Conservation (phyloP, 2,329 filamentous ascomycete species). For the Calonectria honghensis region DNA sequence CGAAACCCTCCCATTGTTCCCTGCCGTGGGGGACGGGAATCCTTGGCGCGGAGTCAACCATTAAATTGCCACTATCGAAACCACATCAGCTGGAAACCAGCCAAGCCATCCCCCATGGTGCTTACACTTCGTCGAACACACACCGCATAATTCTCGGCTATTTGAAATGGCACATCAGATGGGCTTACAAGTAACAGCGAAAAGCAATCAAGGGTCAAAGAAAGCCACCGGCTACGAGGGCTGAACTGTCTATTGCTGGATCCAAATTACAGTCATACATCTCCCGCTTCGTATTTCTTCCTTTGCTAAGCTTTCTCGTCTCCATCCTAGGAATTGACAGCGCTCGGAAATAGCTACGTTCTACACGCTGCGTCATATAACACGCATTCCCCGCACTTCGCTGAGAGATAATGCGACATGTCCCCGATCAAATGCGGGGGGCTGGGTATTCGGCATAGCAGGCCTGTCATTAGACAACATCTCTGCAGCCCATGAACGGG, state of each 20-base stretch:
- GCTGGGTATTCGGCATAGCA: not conserved
- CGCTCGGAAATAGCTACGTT: not conserved
- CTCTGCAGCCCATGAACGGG: not conserved
- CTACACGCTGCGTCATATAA: not conserved
- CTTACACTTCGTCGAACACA: not conserved
- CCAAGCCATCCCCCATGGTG: not conserved
- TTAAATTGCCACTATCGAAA: not conserved
- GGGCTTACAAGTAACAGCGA: not conserved
- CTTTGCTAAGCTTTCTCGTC: too few species aligned
- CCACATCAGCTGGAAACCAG: not conserved
- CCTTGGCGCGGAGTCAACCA: too few species aligned
- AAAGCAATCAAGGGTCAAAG: not conserved
- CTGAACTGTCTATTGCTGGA: not conserved
- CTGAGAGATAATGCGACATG: conserved; percentile 10
- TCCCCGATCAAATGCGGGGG: not conserved
- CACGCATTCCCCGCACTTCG: conserved; percentile 8
- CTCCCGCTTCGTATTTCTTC: too few species aligned
- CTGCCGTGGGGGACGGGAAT: not conserved
- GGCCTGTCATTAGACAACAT: not conserved
- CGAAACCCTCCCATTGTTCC: not conserved
- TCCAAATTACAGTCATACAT: not conserved
- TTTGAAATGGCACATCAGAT: not conserved
- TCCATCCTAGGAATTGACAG: not conserved
- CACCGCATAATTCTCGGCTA: not conserved
- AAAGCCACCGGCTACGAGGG: not conserved